These are phyloP conservation scores for Tephrocybe sp. DNA, from an alignment of 768 basidiomycete genomes.

Conservation along the genomic window DNA sequence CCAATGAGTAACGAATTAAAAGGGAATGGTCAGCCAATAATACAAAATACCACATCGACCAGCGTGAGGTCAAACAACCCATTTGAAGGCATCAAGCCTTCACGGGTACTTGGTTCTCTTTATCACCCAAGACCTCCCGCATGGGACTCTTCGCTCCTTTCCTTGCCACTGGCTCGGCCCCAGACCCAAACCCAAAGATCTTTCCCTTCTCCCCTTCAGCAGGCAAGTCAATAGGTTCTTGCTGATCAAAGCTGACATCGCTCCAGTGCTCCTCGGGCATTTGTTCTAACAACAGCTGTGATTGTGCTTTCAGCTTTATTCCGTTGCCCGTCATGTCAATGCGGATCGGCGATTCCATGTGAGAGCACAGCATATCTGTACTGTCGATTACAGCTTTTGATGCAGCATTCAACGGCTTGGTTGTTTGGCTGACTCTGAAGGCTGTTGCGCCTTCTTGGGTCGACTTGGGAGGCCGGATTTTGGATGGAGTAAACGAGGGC, in stretches of 20 bases:
- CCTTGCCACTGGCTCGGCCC: conserved; percentile 6
- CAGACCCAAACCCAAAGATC: conserved; percentile 10
- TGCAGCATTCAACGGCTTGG: conserved; percentile 21
- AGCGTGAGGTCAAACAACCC: conserved; percentile 1
- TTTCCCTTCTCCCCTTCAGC: conserved; percentile 13
- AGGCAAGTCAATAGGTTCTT: conserved; percentile 11
- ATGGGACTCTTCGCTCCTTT: conserved; percentile 21
- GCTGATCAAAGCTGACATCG: conserved; percentile 53
- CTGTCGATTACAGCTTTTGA: conserved; percentile 6
- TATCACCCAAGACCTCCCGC: conserved; percentile 44
- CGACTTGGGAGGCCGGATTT: conserved; percentile 47
- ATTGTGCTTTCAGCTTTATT: conserved; percentile 28
- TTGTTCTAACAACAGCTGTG: conserved; percentile 56
- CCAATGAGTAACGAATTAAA: too few species aligned
- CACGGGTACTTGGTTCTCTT: conserved; percentile 45
- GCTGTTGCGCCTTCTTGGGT: conserved; percentile 50
- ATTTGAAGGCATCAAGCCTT: conserved; percentile 6
- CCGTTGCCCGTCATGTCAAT: conserved; percentile 29
- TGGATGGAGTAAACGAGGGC: conserved; percentile 30
- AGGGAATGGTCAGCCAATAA: neutral
- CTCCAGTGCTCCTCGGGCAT: conserved; percentile 53
- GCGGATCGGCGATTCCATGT: conserved; percentile 48
- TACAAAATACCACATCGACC: neutral
- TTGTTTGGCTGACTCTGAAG: conserved; percentile 32
- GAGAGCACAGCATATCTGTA: conserved; percentile 3